These are phyloP conservation scores for Craspedostauros australis DNA, from an alignment of 108 stramenopile species.

Conservation along the genomic window DNA sequence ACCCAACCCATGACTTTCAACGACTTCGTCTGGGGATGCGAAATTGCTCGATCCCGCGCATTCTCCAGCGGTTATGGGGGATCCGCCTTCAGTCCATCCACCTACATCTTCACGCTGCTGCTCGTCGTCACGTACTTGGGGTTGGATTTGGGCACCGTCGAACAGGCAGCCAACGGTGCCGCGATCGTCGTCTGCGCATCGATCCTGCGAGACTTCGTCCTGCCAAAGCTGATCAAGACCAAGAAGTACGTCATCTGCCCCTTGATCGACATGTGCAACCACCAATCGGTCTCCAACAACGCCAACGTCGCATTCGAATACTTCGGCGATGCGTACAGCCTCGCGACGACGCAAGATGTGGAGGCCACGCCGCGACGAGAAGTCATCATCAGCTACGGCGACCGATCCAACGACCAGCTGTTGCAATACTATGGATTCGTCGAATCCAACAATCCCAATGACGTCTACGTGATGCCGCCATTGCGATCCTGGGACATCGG, in stretches of 20 bases:
- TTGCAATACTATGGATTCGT: constrained; percentile 94
- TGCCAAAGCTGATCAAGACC: constrained; percentile 66
- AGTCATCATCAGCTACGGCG: constrained; percentile 81
- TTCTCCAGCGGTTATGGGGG: constrained; percentile 77
- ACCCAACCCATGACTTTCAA: constrained; percentile 42
- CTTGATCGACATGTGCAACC: constrained; percentile 86
- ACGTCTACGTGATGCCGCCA: constrained; percentile 86
- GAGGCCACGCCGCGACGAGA: constrained; percentile 25
- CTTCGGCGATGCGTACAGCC: constrained; percentile 77
- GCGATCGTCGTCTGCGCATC: constrained; percentile 74
- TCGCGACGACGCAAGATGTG: constrained; percentile 32
- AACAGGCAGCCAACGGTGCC: constrained; percentile 86
- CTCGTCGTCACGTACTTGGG: constrained; percentile 68
- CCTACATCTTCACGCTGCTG: constrained; percentile 61
- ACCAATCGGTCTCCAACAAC: constrained; percentile 42
- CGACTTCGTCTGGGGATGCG: constrained; percentile 81
- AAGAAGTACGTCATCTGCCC: constrained; percentile 85
- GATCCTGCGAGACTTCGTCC: constrained; percentile 75
- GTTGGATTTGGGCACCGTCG: constrained; percentile 59
- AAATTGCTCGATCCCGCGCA: constrained; percentile 74
- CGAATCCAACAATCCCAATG: constrained; percentile 77
- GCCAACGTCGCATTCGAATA: constrained; percentile 85
- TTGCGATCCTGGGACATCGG: constrained; percentile 81
- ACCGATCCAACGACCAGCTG: constrained; percentile 85
- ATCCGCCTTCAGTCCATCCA: constrained; percentile 66